These are phyloP conservation scores for Stephania yunnanensis DNA, from an alignment of 164 flowering plant genomes.

Conservation along the genomic window DNA sequence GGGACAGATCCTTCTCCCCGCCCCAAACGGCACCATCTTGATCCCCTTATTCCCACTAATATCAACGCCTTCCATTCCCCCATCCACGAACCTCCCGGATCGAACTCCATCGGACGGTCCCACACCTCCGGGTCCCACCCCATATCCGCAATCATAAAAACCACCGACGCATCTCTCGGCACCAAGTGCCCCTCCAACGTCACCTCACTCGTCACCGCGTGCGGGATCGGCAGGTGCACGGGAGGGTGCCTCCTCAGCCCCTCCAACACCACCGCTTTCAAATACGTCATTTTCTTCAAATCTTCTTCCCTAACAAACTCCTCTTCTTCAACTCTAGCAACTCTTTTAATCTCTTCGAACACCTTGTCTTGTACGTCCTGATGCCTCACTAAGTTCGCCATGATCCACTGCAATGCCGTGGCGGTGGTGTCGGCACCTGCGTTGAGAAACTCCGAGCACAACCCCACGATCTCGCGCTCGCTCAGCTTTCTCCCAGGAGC, in stretches of 20 bases:
- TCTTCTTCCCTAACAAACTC: constrained; percentile 18
- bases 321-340: background rate
- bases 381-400: constrained; percentile 29
- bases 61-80: constrained; percentile 13
- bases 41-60: constrained; percentile 20
- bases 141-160: constrained; percentile 26
- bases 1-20: constrained; percentile 26
- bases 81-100: constrained; percentile 24
- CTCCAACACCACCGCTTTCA: constrained; percentile 28
- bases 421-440: constrained; percentile 35
- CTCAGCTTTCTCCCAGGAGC: constrained; percentile 25
- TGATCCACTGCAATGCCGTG: constrained; percentile 29
- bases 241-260: constrained; percentile 26
- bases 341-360: constrained; percentile 11
- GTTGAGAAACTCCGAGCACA: constrained; percentile 32
- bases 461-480: constrained; percentile 26
- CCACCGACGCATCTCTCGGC: constrained; percentile 15
- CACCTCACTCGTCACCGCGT: constrained; percentile 18
- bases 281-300: constrained; percentile 15
- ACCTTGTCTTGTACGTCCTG: constrained; percentile 12
- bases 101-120: constrained; percentile 27
- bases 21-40: constrained; percentile 24
- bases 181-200: constrained; percentile 14
- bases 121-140: constrained; percentile 23
- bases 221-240: constrained; percentile 20